Percentiles rank a stretch among this genome's conserved stretches.
Conservation (phyloP, 202 grass and related monocot genomes). For the Panicum virgatum region DNA sequence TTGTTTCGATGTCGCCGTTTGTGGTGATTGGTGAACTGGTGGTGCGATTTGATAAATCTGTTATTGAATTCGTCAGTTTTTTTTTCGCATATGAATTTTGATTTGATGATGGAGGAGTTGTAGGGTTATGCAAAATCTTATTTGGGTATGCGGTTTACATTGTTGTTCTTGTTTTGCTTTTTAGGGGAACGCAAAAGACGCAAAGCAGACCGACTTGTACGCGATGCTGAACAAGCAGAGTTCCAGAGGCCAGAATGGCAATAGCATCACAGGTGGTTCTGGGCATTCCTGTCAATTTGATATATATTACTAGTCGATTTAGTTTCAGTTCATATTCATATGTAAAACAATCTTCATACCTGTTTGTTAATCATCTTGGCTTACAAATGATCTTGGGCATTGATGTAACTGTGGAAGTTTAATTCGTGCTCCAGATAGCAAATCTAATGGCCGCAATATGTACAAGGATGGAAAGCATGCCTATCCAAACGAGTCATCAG, state of each 20-base stretch:
- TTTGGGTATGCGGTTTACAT: constrained; percentile 11
- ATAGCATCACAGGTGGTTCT: constrained; percentile 50
- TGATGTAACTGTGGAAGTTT: background rate
- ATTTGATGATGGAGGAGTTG: background rate
- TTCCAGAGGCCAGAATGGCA: constrained; percentile 51
- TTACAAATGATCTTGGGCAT: background rate
- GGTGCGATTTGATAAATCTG: background rate
- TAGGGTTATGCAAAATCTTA: background rate
- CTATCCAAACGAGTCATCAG: constrained; percentile 55
- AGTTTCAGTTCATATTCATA: constrained; percentile 6
- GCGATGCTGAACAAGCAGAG: constrained; percentile 59
- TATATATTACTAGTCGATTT: constrained; percentile 10
- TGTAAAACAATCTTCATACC: background rate
- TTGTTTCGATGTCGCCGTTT: constrained; percentile 9
- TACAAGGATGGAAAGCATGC: constrained; percentile 61
- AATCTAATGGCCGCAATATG: constrained; percentile 42
- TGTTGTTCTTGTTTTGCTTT: background rate
- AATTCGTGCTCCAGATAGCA: constrained; percentile 43
- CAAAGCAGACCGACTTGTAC: constrained; percentile 50
- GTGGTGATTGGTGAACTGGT: background rate
- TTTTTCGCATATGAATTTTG: background rate
- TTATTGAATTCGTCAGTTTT: background rate
- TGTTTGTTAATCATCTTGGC: background rate
- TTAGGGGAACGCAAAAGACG: constrained; percentile 65
- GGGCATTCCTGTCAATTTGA: background rate